These are phyloP conservation scores for Colletotrichum abscissum DNA, from an alignment of 2,329 filamentous ascomycete genomes.

Conservation along the genomic window DNA sequence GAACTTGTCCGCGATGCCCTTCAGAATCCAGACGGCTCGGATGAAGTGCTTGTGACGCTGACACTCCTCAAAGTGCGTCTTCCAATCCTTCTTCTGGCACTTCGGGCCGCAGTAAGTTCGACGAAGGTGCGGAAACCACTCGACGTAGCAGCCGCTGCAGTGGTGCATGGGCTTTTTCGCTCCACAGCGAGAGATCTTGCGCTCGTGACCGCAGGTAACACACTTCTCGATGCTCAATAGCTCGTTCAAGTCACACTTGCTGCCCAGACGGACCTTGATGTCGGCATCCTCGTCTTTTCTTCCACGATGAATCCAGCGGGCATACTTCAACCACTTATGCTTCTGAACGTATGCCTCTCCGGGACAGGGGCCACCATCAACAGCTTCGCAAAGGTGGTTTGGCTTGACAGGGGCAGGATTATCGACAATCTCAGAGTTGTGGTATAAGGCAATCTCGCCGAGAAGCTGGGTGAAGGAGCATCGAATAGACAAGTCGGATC, in stretches of 20 bases:
- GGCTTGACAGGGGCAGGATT: background rate
- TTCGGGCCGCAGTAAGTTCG: slow-evolving; percentile 28
- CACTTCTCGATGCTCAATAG: background rate
- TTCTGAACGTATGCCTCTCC: background rate
- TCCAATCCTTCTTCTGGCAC: slow-evolving; percentile 25
- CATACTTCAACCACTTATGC: slow-evolving; percentile 21
- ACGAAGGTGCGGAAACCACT: background rate
- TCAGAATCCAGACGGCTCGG: slow-evolving; percentile 24
- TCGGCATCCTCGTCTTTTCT: slow-evolving; percentile 14
- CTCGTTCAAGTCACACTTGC: background rate
- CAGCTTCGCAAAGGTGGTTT: background rate
- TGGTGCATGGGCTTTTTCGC: slow-evolving; percentile 1
- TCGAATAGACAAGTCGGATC: slow-evolving; percentile 14
- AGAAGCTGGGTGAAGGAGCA: slow-evolving; percentile 32
- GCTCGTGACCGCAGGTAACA: background rate
- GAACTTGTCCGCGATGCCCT: slow-evolving; percentile 15
- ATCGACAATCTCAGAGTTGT: background rate
- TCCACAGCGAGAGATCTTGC: background rate
- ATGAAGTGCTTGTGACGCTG: slow-evolving; percentile 24
- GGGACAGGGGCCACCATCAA: background rate
- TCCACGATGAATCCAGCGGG: slow-evolving; percentile 28
- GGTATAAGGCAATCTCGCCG: slow-evolving; percentile 2
- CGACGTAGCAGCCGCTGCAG: slow-evolving; percentile 28
- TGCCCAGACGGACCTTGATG: background rate
- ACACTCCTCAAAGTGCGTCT: slow-evolving; percentile 25